These are phyloP conservation scores for Eimeria sp. DNA, from an alignment of 169 alveolate species.

Conservation along the genomic window DNA sequence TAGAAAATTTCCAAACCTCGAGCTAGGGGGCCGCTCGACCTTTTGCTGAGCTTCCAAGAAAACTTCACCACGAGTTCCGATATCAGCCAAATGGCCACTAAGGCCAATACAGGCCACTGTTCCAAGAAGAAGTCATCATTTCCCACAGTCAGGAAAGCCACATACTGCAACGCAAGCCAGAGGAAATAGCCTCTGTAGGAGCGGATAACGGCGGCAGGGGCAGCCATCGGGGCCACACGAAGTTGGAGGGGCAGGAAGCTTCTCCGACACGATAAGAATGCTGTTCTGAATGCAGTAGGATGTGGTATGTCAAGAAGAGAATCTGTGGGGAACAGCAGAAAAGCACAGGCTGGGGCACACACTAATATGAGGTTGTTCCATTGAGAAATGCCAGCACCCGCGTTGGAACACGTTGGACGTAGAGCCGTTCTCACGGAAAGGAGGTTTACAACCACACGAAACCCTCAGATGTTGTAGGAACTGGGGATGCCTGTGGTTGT, in stretches of 20 bases:
- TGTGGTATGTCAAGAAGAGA: not conserved
- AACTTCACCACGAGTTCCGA: conserved; percentile 6
- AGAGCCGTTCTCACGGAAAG: too few species aligned
- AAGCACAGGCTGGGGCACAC: not conserved
- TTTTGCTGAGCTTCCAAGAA: conserved; percentile 7
- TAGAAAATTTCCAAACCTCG: conserved; percentile 2
- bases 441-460: not conserved
- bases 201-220: conserved; percentile 8
- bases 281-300: not conserved
- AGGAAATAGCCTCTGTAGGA: conserved; percentile 3
- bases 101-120: conserved; percentile 35
- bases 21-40: not conserved
- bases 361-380: not conserved
- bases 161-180: conserved; percentile 19
- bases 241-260: not conserved
- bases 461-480: not conserved
- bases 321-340: not conserved
- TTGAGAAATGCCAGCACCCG: too few species aligned
- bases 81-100: conserved; percentile 28
- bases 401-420: too few species aligned
- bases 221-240: not conserved
- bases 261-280: not conserved
- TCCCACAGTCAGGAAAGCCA: not conserved
- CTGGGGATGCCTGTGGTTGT: too few species aligned
- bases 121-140: not conserved